Evolutionary conservation across 345 rosid species (phyloP).

Genomic region (Citrus glauca): DNA sequence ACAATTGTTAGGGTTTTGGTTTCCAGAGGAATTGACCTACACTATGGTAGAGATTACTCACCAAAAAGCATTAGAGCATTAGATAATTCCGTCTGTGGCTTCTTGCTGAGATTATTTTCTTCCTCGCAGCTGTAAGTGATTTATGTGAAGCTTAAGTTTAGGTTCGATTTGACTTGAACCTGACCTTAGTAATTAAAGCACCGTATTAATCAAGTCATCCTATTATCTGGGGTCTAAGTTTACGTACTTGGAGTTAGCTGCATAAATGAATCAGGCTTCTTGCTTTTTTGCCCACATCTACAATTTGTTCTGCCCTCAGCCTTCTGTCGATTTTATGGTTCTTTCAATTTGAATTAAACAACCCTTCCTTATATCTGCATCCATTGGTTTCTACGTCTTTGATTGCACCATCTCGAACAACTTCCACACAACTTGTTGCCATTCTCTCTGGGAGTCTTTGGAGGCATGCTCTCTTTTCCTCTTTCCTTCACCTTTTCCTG

Average conservation of each 20-base stretch:
- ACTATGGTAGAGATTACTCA: background rate
- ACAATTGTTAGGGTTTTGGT: background rate
- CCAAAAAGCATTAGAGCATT: background rate
- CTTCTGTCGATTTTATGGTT: background rate
- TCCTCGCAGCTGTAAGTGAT: background rate
- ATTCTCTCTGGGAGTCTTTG: background rate
- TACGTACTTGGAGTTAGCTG: background rate
- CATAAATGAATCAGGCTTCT: background rate
- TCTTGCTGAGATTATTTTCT: background rate
- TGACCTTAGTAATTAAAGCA: background rate
- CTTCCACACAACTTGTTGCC: background rate
- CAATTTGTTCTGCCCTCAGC: background rate
- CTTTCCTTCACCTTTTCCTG: background rate
- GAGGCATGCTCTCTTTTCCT: background rate
- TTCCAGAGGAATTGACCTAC: background rate
- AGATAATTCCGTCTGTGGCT: background rate
- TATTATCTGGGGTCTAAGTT: background rate
- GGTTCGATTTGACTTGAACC: background rate
- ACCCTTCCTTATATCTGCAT: background rate
- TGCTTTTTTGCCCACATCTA: background rate
- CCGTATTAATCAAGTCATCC: background rate
- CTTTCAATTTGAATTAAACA: background rate
- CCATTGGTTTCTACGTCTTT: background rate
- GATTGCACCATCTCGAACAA: background rate
- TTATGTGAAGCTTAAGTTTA: background rate